Evolutionary conservation across 2,329 filamentous ascomycete genomes (phyloP), one percentile per base, ranked within the genome.

Genomic region (Diplodia scrobiculata): DNA sequence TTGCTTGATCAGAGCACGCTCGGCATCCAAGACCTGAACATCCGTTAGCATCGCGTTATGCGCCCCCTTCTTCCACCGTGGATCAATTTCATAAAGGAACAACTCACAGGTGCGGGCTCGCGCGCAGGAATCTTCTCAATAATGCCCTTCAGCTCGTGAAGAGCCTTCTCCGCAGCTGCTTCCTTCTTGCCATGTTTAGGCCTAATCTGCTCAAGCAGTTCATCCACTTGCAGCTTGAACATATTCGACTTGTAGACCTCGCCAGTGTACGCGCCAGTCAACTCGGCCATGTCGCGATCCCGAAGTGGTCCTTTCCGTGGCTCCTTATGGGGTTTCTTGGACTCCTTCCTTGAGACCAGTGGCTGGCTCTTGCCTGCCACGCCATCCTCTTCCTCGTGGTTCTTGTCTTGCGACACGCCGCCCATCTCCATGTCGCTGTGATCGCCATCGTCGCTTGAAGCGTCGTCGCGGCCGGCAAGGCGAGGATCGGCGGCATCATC

Each of bases 201-300:
- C 70, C 82, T 81, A 59, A 87, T 78, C 69, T 87, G 84, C 6
- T 79, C 75, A 60, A 89, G 74, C 66, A 90, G 78, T 70, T 89
- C 86, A 69, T 89, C 85, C 38, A 89, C 80, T 73, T 90, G 87
- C 10, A 90, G 76, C 73, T 89, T 89, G 78, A 90, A 89, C 66
- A 89, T 79, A 73, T 83, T 88, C 51, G 86, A 88, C 72, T 88
- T 88, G 79, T 85, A 88, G n/a, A 84, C 80, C 55, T 84, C 84
- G 36, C 80, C 81, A 21, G 77, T 78, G 72, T 82, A 84, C 29
- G 79, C 75, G 62, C 78, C 79, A 21, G 65, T 64, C 47, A 63
- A 47, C 25, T 45, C 70, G 65, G 45, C 72, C 72, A 58, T 69
- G 69, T 68, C 70, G 36, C 59, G 25, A 62, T 66, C 36, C 21